A percentile compares a stretch with the other conserved stretches of the same genome.
Conservation (phyloP, 495 filamentous ascomycete species). For the Sordaria brevicollis region DNA sequence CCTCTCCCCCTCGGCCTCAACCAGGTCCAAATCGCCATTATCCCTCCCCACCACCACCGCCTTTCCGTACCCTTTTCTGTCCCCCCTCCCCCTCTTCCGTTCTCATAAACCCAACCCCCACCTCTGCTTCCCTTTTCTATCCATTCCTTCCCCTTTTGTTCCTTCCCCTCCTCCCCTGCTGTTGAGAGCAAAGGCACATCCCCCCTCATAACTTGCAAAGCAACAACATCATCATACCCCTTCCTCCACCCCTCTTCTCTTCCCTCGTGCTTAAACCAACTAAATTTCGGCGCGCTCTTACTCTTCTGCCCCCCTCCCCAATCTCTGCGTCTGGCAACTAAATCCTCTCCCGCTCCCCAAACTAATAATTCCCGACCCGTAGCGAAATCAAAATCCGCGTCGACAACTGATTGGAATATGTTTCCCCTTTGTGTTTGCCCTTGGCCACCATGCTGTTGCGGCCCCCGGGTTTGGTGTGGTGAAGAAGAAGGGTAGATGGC, state of each 20-base stretch:
- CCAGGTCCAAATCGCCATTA: constrained; percentile 28
- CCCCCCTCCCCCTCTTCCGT: not conserved
- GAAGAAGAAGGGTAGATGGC: constrained; percentile 3
- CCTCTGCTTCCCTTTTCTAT: no score
- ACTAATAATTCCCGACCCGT: constrained; percentile 29
- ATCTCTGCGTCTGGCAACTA: constrained; percentile 23
- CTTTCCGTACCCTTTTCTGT: constrained; percentile 6
- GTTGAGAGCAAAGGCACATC: not conserved
- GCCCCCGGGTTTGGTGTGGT: not conserved
- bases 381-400: constrained; percentile 21
- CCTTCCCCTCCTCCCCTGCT: no score
- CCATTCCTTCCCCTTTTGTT: not conserved
- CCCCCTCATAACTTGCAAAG: constrained; percentile 23
- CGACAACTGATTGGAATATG: constrained; percentile 29
- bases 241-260: constrained; percentile 13
- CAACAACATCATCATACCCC: constrained; percentile 32
- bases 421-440: constrained; percentile 6
- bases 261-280: constrained; percentile 23
- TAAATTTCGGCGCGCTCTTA: constrained; percentile 7
- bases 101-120: no score
- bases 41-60: constrained; percentile 31
- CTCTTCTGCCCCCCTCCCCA: constrained; percentile 4
- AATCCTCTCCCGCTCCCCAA: constrained; percentile 36
- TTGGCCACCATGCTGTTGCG: not conserved
- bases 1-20: constrained; percentile 22